Percentiles rank a stretch among this genome's conserved stretches.
Evolutionary conservation across 139 green algal species (phyloP).

Genomic region (Auxenochlorella protothecoides): DNA sequence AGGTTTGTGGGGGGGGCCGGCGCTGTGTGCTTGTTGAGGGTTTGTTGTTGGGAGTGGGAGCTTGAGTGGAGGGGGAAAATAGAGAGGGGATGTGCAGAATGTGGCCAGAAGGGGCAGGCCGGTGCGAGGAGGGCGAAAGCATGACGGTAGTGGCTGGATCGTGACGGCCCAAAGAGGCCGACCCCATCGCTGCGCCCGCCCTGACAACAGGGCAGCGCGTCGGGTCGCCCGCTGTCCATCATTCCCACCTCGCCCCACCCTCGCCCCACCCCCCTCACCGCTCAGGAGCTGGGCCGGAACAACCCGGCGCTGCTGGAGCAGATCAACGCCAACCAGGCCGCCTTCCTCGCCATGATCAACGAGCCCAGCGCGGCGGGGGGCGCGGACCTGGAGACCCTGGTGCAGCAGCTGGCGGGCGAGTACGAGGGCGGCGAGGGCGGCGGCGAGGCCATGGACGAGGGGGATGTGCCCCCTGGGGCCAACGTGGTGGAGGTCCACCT

Average conservation of each 20-base stretch:
- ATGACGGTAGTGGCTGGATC: too few relatives aligned
- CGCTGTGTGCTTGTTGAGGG: background rate
- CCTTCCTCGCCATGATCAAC: conserved; percentile 89
- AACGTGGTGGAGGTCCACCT: conserved; percentile 47
- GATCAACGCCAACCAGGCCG: conserved; percentile 76
- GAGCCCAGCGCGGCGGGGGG: conserved; percentile 38
- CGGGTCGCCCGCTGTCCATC: too few relatives aligned
- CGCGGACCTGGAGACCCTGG: conserved; percentile 17
- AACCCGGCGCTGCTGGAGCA: conserved; percentile 80
- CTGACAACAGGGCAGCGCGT: too few relatives aligned
- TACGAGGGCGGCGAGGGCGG: conserved; percentile 19
- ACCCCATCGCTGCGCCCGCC: too few relatives aligned
- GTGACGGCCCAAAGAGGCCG: too few relatives aligned
- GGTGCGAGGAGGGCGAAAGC: too few relatives aligned
- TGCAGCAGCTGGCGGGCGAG: conserved; percentile 21
- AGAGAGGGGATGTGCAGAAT: too few relatives aligned
- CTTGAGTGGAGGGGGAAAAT: too few relatives aligned
- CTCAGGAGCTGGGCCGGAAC: conserved; percentile 80
- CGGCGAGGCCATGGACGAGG: conserved; percentile 15
- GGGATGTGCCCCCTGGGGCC: background rate
- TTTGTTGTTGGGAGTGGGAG: too few relatives aligned
- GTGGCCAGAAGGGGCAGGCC: too few relatives aligned
- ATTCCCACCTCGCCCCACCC: background rate
- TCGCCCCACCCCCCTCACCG: background rate
- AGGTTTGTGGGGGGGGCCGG: conserved; percentile 19